Evolutionary conservation across 1,284 basidiomycete genomes (phyloP), one percentile per base, ranked within the genome.

Genomic region (Mycosarcoma maydis): DNA sequence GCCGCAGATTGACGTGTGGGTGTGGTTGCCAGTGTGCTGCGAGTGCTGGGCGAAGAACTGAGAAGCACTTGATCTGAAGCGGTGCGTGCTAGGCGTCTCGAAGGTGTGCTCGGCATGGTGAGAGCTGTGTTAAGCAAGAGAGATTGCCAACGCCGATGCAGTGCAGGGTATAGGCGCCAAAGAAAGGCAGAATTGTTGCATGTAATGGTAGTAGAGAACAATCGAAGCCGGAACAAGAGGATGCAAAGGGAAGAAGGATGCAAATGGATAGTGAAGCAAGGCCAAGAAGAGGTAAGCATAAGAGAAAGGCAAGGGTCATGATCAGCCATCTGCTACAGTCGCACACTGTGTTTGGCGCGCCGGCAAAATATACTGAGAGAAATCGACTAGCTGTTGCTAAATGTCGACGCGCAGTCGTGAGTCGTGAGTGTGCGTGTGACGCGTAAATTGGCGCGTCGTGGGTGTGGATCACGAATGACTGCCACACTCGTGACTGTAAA

Each of bases 401-500:
- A 24, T 9, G 13, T 24, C 24, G 24, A 3, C n/a, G 20, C 2
- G 24, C 30, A 27, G 11, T 22, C 30, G n/a, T n/a, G n/a, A n/a
- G n/a, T n/a, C n/a, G n/a, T n/a, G n/a, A n/a, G n/a, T n/a, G n/a
- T n/a, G n/a, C 16, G 10, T 19, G 3, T 22, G 24, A 62, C 66
- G 66, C 66, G 66, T 69, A 58, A 62, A 62, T 69, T 58, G 59
- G 59, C 66, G 66, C 66, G 66, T 69, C 66, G 59, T 57, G 65
- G 38, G 40, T 23, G 17, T n/a, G 22, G 13, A 27, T 26, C 43
- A 16, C 17, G 23, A 16, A 20, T 33, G 42, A 32, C 29, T 24
- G 42, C 43, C 22, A 41, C 37, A 24, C 29, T n/a, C n/a, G n/a
- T n/a, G n/a, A n/a, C n/a, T n/a, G n/a, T n/a, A n/a, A n/a, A n/a